These are phyloP conservation scores for Paramecium tetraurelia DNA, from an alignment of 73 alveolate genomes.

Conservation along the genomic window DNA sequence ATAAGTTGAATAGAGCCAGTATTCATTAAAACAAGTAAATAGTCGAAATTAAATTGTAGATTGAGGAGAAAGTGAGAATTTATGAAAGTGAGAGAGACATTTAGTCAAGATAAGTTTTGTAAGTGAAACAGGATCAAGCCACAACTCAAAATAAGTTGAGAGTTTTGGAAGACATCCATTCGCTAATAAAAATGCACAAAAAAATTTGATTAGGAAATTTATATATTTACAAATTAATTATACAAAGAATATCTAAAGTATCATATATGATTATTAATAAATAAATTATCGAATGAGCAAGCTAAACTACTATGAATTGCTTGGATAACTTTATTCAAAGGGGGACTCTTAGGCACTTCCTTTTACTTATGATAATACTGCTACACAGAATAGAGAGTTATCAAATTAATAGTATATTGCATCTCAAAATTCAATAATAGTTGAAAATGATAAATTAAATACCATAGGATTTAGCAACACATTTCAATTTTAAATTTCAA, in stretches of 20 bases:
- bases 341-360: not conserved
- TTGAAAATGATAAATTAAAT: not conserved
- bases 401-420: not conserved
- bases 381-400: not conserved
- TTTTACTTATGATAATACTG: not conserved
- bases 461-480: not conserved
- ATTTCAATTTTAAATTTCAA: not conserved
- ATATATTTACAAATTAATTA: not conserved
- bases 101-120: not conserved
- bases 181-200: slow-evolving; percentile 15
- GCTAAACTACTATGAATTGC: not conserved
- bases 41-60: not conserved
- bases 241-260: not conserved
- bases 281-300: not conserved
- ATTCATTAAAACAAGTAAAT: not conserved
- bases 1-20: not conserved
- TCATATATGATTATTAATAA: not conserved
- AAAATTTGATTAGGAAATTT: slow-evolving; percentile 11
- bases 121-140: not conserved
- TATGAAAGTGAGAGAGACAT: slow-evolving; percentile 2
- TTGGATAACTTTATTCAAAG: not conserved
- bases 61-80: slow-evolving; percentile 12
- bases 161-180: slow-evolving; percentile 35
- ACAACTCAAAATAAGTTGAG: not conserved
- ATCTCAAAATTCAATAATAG: not conserved